A percentile compares a stretch with the other conserved stretches of the same genome.
Conservation (phyloP, 2,329 filamentous ascomycete species). For the Balansia obtecta region DNA sequence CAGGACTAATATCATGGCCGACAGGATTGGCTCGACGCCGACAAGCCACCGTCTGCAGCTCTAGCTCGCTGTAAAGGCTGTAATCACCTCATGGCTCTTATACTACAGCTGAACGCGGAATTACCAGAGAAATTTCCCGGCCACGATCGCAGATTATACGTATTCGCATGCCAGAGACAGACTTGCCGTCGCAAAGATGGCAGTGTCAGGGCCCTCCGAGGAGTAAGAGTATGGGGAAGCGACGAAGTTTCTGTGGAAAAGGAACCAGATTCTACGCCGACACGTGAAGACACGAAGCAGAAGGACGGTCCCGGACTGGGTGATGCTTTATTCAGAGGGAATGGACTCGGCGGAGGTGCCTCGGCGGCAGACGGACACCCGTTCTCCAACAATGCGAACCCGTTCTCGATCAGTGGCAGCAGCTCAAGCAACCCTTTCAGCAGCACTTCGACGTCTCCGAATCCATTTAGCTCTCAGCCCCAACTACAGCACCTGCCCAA, state of each 20-base stretch:
- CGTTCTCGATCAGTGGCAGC: conserved; percentile 24
- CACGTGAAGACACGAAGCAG: conserved; percentile 22
- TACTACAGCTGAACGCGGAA: conserved; percentile 86
- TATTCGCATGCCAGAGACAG: conserved; percentile 70
- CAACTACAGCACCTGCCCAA: conserved; percentile 15
- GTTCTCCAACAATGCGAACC: conserved; percentile 42
- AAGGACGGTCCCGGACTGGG: conserved; percentile 39
- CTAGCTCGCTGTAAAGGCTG: conserved; percentile 81
- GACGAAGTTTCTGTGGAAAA: conserved; percentile 21
- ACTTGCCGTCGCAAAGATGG: conserved; percentile 72
- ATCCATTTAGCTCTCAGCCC: conserved; percentile 18
- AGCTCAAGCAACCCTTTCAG: conserved; percentile 18
- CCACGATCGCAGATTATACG: conserved; percentile 77
- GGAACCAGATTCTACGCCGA: conserved; percentile 19
- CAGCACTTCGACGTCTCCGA: conserved; percentile 13
- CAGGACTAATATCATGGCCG: not conserved
- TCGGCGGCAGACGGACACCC: conserved; percentile 36
- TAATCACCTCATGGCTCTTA: conserved; percentile 67
- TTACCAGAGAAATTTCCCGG: conserved; percentile 75
- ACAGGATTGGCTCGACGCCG: conserved; percentile 74
- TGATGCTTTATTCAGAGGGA: conserved; percentile 58
- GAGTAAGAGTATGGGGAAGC: conserved; percentile 43
- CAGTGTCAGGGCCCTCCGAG: conserved; percentile 64
- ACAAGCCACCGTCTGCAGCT: conserved; percentile 57
- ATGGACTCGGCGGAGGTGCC: conserved; percentile 26